Evolutionary conservation across 768 basidiomycete genomes (phyloP).

Genomic region (Tulasnella sp.): DNA sequence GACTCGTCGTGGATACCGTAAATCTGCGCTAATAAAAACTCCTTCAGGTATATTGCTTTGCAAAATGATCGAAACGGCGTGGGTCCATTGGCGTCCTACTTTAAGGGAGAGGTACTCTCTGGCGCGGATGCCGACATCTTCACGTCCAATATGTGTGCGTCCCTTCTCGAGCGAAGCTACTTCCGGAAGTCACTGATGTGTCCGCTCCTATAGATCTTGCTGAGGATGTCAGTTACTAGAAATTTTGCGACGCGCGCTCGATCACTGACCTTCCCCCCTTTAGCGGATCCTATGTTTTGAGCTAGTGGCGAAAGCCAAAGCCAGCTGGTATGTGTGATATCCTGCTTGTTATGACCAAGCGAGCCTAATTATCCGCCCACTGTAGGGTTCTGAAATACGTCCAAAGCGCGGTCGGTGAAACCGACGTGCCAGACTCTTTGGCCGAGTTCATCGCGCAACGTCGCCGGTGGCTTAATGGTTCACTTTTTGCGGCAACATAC

Average conservation of each 20-base stretch:
- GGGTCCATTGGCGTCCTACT: conserved; percentile 38
- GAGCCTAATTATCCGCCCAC: background rate
- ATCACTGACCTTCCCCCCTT: conserved; percentile 6
- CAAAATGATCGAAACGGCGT: conserved; percentile 36
- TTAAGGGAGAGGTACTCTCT: conserved; percentile 37
- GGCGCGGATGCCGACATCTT: conserved; percentile 26
- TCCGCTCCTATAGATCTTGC: conserved; percentile 54
- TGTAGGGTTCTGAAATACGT: conserved; percentile 25
- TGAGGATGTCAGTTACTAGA: conserved; percentile 57
- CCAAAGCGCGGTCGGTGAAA: conserved; percentile 40
- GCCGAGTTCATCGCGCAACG: conserved; percentile 93
- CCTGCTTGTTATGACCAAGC: background rate
- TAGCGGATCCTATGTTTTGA: conserved; percentile 33
- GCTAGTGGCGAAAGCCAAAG: conserved; percentile 29
- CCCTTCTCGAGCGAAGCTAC: background rate
- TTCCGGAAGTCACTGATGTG: background rate
- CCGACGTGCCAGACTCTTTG: conserved; percentile 47
- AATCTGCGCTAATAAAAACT: background rate
- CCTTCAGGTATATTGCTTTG: conserved; percentile 34
- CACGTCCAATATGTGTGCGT: conserved; percentile 32
- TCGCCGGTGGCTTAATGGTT: conserved; percentile 83
- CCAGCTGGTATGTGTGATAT: conserved; percentile 23
- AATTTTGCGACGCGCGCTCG: background rate
- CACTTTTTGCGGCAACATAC: conserved; percentile 92
- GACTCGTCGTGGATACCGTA: background rate